These are phyloP conservation scores for Mortierella sp. DNA, from an alignment of 371 early-diverging fungal species.

Conservation along the genomic window DNA sequence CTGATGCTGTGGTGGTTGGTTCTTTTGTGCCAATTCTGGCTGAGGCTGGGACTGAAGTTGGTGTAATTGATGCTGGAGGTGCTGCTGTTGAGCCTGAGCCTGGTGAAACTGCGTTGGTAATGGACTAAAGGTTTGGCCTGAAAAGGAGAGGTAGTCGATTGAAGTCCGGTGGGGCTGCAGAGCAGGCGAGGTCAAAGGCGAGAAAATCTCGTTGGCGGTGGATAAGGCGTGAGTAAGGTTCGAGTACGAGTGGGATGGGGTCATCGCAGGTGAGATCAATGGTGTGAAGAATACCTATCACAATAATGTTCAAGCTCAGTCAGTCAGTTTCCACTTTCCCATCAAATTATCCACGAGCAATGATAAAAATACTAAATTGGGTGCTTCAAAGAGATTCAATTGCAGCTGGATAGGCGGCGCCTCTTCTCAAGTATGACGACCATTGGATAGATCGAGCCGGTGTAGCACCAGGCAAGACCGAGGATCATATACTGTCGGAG, in stretches of 20 bases:
- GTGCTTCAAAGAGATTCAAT: conserved; percentile 11
- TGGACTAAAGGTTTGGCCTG: conserved; percentile 36
- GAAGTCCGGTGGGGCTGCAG: conserved; percentile 63
- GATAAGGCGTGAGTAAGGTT: conserved; percentile 56
- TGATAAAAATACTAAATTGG: neutral
- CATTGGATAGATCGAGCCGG: neutral
- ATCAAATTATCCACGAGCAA: neutral
- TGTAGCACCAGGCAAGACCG: neutral
- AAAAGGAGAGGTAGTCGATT: conserved; percentile 51
- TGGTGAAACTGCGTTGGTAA: conserved; percentile 50
- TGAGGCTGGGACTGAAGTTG: conserved; percentile 50
- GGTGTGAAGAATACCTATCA: conserved; percentile 74
- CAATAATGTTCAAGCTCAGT: conserved; percentile 1
- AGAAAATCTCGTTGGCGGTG: conserved; percentile 63
- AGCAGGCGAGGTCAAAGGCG: conserved; percentile 80
- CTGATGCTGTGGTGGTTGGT: conserved; percentile 14
- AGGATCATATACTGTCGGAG: conserved; percentile 1
- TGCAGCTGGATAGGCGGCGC: conserved; percentile 5
- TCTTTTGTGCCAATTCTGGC: conserved; percentile 37
- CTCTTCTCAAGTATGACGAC: neutral
- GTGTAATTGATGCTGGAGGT: conserved; percentile 40
- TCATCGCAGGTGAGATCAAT: conserved; percentile 79
- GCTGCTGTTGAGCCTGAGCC: conserved; percentile 48
- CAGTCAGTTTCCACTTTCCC: conserved; percentile 4
- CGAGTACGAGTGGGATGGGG: conserved; percentile 68